Base-by-base conservation (phyloP, 768 basidiomycete species). In the Mycena venus region DNA sequence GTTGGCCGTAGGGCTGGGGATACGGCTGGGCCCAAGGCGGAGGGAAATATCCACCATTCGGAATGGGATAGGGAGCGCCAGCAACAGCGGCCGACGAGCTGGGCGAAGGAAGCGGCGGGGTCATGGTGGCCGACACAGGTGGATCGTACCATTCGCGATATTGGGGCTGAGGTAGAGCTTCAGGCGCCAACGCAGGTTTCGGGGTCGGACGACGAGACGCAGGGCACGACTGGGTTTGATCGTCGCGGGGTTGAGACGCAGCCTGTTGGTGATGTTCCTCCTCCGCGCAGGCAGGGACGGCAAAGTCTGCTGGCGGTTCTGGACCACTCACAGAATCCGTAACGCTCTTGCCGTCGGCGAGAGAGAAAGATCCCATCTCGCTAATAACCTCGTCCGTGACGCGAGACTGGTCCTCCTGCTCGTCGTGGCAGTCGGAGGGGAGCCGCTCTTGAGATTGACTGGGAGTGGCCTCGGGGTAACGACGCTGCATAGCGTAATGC, bases 11-110 rank as follows among this genome's bases (percentile, higher is more conserved):
- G 27, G 86, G 88, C 31, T 86, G 86, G n/a, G 86, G 79, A 78
- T 88, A 91, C 14, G 87, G 84, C 44, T 88, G 87, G 59, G 90
- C 81, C 92, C 92, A 92, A 38, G 88, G 83, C 29, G 84, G 81
- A 44, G 84, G 84, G 78, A 87, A 88, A 75, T 87, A 91, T 27
- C 85, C 86, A n/a, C 85, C 79, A 29, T 84, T 79, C 12, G 87
- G 83, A 36, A 86, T 67, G 17, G 87, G 75, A 78, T 87, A 89
- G 6, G 85, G 81, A 53, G 78, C 73, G 19, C 60, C 75, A 49
- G 70, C 67, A 74, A 79, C n/a, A 77, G 61, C 44, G 79, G 63
- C 1, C 74, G 66, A 40, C 81, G 78, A 72, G 80, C 77, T 36
- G 88, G 82, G 61, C 80, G 83, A 49, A 78, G 75, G 44, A 78